A percentile compares a stretch with the other conserved stretches of the same genome.
Evolutionary conservation across 495 filamentous ascomycete species (phyloP).

Genomic region (Penicillium macrosclerotiorum): DNA sequence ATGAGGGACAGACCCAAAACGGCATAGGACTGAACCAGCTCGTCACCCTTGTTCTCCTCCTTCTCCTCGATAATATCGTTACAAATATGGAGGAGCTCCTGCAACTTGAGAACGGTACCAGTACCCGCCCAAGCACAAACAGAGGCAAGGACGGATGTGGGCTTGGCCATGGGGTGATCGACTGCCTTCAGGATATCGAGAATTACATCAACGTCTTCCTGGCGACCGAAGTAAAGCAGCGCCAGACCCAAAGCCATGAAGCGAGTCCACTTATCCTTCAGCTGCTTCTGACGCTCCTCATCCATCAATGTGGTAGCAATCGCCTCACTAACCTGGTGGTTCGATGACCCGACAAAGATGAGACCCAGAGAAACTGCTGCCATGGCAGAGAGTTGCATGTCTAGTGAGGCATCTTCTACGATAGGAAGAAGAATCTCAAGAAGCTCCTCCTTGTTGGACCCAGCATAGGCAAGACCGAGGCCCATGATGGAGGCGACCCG

Average conservation of each 20-base stretch:
- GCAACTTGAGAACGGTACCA: constrained; percentile 92
- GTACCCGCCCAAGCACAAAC: constrained; percentile 98
- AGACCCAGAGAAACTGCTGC: constrained; percentile 88
- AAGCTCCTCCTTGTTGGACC: constrained; percentile 82
- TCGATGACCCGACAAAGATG: constrained; percentile 87
- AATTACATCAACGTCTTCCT: constrained; percentile 96
- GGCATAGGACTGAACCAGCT: constrained; percentile 92
- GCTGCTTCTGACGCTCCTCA: constrained; percentile 77
- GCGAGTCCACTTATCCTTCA: constrained; percentile 96
- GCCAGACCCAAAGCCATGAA: constrained; percentile 95
- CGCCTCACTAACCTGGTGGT: constrained; percentile 82
- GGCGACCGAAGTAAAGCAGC: constrained; percentile 89
- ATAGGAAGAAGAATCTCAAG: constrained; percentile 80
- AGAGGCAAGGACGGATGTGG: constrained; percentile 84
- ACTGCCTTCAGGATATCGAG: constrained; percentile 93
- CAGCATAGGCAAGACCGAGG: constrained; percentile 89
- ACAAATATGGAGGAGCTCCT: constrained; percentile 94
- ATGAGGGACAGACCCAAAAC: constrained; percentile 92
- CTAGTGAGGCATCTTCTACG: constrained; percentile 72
- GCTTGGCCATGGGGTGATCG: constrained; percentile 90
- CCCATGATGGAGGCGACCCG: constrained; percentile 89
- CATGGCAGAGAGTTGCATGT: constrained; percentile 96
- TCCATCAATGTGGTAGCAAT: constrained; percentile 90
- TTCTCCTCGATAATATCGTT: constrained; percentile 95
- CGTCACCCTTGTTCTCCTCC: constrained; percentile 89